Conservation (phyloP, 148 eudicot genomes). For the Chenopodium formosanum region DNA sequence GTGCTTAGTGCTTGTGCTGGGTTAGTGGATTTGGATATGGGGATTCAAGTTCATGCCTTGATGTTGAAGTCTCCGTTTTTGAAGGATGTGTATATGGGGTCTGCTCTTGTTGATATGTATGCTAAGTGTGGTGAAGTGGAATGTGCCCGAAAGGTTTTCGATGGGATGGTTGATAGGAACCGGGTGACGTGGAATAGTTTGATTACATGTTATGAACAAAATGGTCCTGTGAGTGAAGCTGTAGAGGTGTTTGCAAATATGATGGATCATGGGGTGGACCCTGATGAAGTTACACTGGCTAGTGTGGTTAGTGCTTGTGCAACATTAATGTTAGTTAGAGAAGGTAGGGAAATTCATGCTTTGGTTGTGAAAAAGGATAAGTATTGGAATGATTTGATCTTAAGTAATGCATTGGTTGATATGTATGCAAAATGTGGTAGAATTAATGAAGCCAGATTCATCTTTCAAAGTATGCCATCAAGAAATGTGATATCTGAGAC, state of each 20-base stretch:
- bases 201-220: slow-evolving; percentile 86
- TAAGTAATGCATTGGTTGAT: slow-evolving; percentile 91
- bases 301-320: slow-evolving; percentile 92
- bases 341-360: slow-evolving; percentile 70
- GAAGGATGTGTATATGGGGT: slow-evolving; percentile 70
- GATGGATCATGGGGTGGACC: slow-evolving; percentile 52
- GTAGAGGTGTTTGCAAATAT: slow-evolving; percentile 53
- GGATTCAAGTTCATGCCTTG: slow-evolving; percentile 61
- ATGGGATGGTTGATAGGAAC: slow-evolving; percentile 62
- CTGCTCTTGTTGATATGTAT: slow-evolving; percentile 89
- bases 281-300: slow-evolving; percentile 81
- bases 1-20: slow-evolving; percentile 85
- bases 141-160: slow-evolving; percentile 56
- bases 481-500: slow-evolving; percentile 79
- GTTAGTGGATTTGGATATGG: slow-evolving; percentile 47
- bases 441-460: slow-evolving; percentile 56
- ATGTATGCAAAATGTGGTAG: slow-evolving; percentile 86
- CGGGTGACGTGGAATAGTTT: slow-evolving; percentile 83
- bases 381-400: slow-evolving; percentile 54
- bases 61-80: slow-evolving; percentile 44
- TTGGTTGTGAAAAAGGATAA: slow-evolving; percentile 50
- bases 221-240: slow-evolving; percentile 69
- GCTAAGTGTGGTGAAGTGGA: slow-evolving; percentile 65
- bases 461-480: slow-evolving; percentile 71
- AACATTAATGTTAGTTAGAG: slow-evolving; percentile 46